phyloP scores from a whole-genome alignment of 441 rosid genomes.

The Mallotus japonicus region DNA sequence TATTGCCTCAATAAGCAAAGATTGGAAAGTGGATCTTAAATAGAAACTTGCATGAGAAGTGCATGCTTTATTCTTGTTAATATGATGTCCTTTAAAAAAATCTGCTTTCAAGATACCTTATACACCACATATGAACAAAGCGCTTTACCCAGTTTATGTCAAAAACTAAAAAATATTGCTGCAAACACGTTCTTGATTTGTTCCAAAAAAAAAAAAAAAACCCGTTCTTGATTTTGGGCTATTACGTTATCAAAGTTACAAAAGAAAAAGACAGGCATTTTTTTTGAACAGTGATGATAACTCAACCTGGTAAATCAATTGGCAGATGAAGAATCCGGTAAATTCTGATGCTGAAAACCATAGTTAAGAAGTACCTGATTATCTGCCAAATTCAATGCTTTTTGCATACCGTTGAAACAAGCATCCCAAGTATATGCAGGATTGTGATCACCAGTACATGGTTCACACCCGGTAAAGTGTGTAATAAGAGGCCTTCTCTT shows the following conservation, averaged over 20 bases:
- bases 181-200: no score
- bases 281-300: neutral
- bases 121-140: neutral
- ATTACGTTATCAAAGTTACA: no score
- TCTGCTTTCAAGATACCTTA: neutral
- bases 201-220: no score
- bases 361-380: constrained; percentile 70
- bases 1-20: neutral
- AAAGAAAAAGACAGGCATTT: neutral
- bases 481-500: constrained; percentile 70
- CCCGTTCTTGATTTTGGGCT: no score
- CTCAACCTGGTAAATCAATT: neutral
- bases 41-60: no score
- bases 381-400: constrained; percentile 80
- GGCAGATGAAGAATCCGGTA: constrained; percentile 35
- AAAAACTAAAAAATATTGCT: no score
- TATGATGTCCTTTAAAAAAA: neutral
- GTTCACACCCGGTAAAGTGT: constrained; percentile 95
- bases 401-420: constrained; percentile 64
- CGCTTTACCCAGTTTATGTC: no score
- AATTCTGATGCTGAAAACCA: constrained; percentile 60
- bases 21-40: neutral
- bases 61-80: neutral
- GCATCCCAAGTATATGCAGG: constrained; percentile 48
- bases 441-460: constrained; percentile 73